Percentiles rank a stretch among this genome's conserved stretches.
These are phyloP conservation scores for Daedaleopsis nitida DNA, from an alignment of 768 basidiomycete genomes.

Conservation along the genomic window DNA sequence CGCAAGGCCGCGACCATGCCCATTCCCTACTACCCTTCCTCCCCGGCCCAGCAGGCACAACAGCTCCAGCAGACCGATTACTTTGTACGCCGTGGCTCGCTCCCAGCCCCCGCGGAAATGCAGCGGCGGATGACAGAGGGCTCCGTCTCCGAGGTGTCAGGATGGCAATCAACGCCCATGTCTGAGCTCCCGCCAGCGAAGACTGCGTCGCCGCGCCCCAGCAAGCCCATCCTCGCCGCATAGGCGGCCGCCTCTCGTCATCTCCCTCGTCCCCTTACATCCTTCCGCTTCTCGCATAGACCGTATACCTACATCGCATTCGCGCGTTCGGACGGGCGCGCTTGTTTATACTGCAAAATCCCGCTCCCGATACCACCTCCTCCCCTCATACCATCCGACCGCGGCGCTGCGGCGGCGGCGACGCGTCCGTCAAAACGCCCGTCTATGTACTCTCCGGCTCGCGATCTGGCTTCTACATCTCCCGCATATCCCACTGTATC, in stretches of 20 bases:
- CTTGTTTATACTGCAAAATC: slow-evolving; percentile 22
- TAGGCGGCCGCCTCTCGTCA: slow-evolving; percentile 8
- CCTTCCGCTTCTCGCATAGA: slow-evolving; percentile 12
- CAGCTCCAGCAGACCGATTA: slow-evolving; percentile 23
- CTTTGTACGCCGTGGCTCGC: slow-evolving; percentile 28
- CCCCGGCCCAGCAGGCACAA: slow-evolving; percentile 16
- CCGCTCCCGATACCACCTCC: slow-evolving; percentile 17
- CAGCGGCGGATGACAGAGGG: slow-evolving; percentile 19
- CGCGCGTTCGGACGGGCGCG: slow-evolving; percentile 19
- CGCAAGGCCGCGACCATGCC: slow-evolving; percentile 33
- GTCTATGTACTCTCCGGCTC: slow-evolving; percentile 20
- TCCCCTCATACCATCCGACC: slow-evolving; percentile 18
- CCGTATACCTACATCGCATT: slow-evolving; percentile 11
- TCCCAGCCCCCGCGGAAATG: slow-evolving; percentile 21
- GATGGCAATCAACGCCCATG: slow-evolving; percentile 38
- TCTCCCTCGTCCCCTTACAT: background rate
- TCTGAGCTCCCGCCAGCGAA: slow-evolving; percentile 29
- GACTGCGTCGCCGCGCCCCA: slow-evolving; percentile 21
- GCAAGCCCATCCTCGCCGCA: slow-evolving; percentile 27
- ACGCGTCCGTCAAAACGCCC: slow-evolving; percentile 17
- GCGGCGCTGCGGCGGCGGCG: slow-evolving; percentile 13
- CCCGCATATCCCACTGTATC: slow-evolving; percentile 17
- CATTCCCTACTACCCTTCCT: slow-evolving; percentile 23
- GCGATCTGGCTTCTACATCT: slow-evolving; percentile 12
- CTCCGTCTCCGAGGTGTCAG: slow-evolving; percentile 35